phyloP scores from a whole-genome alignment of 1,284 basidiomycete species.

The Tilletia setariae region DNA sequence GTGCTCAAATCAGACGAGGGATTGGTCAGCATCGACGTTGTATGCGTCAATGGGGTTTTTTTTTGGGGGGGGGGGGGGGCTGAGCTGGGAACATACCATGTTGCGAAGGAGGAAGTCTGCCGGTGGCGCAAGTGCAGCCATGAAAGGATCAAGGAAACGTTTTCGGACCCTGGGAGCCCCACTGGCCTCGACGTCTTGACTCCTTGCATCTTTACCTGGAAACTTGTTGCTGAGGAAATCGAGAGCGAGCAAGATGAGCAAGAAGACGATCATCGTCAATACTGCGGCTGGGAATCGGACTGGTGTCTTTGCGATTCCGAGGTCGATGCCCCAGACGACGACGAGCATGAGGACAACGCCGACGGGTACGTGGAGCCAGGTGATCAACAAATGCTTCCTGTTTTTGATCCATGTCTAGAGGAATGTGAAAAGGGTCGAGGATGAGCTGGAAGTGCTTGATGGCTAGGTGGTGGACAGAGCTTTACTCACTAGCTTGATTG shows the following conservation, averaged over 20 bases:
- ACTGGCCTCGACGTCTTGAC: neutral
- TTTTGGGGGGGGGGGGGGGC: too few species aligned
- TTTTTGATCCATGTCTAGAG: slow-evolving; percentile 28
- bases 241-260: slow-evolving; percentile 30
- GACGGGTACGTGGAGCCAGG: slow-evolving; percentile 43
- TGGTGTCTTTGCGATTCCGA: slow-evolving; percentile 34
- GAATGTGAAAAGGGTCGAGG: neutral
- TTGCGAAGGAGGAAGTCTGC: slow-evolving; percentile 44
- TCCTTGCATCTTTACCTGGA: slow-evolving; percentile 18
- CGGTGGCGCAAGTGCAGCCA: slow-evolving; percentile 37
- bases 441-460: neutral
- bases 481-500: slow-evolving; percentile 16
- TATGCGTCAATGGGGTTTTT: neutral
- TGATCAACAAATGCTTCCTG: slow-evolving; percentile 28
- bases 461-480: too few species aligned
- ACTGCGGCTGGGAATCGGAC: slow-evolving; percentile 43
- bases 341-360: slow-evolving; percentile 24
- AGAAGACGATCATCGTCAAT: slow-evolving; percentile 34
- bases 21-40: neutral
- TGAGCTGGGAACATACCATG: slow-evolving; percentile 27
- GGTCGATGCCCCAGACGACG: slow-evolving; percentile 27
- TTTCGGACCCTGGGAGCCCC: neutral
- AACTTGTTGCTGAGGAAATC: slow-evolving; percentile 32
- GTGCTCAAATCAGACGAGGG: neutral
- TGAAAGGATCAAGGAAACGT: slow-evolving; percentile 27